A percentile compares a stretch with the other conserved stretches of the same genome.
Evolutionary conservation across 2,329 filamentous ascomycete species (phyloP).

Genomic region (Aspergillus quadrilineatus): DNA sequence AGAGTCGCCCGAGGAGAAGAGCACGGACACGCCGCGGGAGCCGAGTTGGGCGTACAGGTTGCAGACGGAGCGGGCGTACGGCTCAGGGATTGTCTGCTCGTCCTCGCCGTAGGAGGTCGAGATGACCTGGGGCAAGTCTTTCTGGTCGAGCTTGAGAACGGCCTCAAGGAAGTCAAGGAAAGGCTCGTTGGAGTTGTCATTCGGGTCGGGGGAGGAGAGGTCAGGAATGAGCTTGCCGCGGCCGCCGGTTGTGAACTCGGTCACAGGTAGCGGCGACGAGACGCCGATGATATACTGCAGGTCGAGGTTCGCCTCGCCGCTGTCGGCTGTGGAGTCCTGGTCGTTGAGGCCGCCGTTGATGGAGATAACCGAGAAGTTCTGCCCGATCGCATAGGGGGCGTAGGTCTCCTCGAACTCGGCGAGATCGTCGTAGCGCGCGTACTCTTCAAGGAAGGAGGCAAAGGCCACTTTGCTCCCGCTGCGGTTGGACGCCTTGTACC

Average conservation of each 20-base stretch:
- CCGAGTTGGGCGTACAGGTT: slow-evolving; percentile 51
- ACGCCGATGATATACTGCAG: slow-evolving; percentile 51
- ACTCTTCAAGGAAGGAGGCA: slow-evolving; percentile 50
- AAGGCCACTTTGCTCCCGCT: slow-evolving; percentile 46
- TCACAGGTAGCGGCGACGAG: slow-evolving; percentile 44
- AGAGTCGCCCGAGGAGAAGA: slow-evolving; percentile 52
- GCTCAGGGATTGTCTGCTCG: slow-evolving; percentile 40
- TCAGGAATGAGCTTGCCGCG: slow-evolving; percentile 49
- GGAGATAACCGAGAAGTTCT: slow-evolving; percentile 46
- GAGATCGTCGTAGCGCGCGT: slow-evolving; percentile 50
- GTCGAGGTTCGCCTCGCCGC: slow-evolving; percentile 53
- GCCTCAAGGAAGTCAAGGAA: slow-evolving; percentile 38
- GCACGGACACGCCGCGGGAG: slow-evolving; percentile 49
- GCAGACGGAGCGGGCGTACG: slow-evolving; percentile 42
- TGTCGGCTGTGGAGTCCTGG: slow-evolving; percentile 38
- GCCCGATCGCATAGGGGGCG: slow-evolving; percentile 42
- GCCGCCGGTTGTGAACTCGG: slow-evolving; percentile 51
- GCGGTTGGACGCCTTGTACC: slow-evolving; percentile 38
- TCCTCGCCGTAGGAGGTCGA: slow-evolving; percentile 45
- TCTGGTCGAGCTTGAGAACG: slow-evolving; percentile 30
- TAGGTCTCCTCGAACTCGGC: slow-evolving; percentile 40
- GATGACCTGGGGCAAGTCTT: slow-evolving; percentile 38
- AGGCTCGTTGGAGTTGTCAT: slow-evolving; percentile 50
- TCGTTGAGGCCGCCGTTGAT: slow-evolving; percentile 44
- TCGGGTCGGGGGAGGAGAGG: slow-evolving; percentile 45